Conservation (phyloP, 495 filamentous ascomycete genomes). For the Aspergillus incahuasiensis region DNA sequence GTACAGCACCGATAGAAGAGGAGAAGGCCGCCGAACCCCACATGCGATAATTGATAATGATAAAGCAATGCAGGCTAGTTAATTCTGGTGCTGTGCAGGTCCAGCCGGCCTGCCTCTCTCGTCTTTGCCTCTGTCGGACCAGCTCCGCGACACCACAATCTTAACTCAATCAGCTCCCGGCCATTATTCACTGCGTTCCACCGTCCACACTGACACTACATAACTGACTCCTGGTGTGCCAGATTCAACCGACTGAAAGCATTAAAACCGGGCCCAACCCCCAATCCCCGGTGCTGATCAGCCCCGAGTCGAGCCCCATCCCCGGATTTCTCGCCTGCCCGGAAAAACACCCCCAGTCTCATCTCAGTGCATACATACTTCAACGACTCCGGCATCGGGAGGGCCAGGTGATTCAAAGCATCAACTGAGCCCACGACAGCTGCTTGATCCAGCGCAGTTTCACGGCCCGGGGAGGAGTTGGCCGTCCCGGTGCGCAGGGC, state of each 20-base stretch:
- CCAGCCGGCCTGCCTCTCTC: not conserved
- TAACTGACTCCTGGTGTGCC: not conserved
- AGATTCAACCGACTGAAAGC: not conserved
- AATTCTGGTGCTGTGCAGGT: not conserved
- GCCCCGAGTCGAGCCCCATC: not conserved
- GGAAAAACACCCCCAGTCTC: not conserved
- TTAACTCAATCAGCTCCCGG: not conserved
- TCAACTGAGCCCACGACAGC: not conserved
- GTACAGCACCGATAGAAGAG: not conserved
- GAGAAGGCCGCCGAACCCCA: constrained; percentile 6
- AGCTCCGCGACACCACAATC: not conserved
- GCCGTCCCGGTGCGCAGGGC: not conserved
- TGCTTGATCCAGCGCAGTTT: not conserved
- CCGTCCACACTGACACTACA: not conserved
- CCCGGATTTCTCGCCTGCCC: not conserved
- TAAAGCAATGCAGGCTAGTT: not conserved
- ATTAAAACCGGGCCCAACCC: not conserved
- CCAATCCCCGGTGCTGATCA: not conserved
- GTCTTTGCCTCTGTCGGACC: not conserved
- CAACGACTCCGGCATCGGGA: too few relatives aligned
- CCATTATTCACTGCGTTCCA: not conserved
- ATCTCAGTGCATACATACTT: not conserved
- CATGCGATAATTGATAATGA: constrained; percentile 4
- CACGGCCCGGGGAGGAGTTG: not conserved
- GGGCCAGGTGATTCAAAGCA: not conserved